These are phyloP conservation scores for Rhodosporidiobolus sp. DNA, from an alignment of 768 basidiomycete genomes.

Conservation along the genomic window DNA sequence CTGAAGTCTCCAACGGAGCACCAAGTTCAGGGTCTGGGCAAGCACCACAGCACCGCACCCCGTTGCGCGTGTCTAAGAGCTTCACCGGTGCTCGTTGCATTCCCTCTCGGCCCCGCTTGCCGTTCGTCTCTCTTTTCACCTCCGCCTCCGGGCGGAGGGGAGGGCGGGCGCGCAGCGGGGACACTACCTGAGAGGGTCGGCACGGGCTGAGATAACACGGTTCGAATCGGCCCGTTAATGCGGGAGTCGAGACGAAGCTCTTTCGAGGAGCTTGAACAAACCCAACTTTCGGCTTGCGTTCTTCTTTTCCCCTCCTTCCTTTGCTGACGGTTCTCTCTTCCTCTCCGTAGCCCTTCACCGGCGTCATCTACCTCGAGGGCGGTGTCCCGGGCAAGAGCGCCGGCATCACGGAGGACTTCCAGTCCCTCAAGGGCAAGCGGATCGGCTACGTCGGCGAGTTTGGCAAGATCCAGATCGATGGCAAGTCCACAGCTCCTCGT, in stretches of 20 bases:
- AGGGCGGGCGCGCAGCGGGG: background rate
- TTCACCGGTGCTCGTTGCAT: background rate
- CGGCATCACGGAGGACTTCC: conserved; percentile 38
- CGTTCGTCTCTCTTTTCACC: background rate
- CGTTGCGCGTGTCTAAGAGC: too few relatives aligned
- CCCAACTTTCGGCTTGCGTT: background rate
- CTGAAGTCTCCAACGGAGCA: conserved; percentile 8
- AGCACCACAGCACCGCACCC: too few relatives aligned
- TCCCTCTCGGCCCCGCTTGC: background rate
- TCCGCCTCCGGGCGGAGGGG: background rate
- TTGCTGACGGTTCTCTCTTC: background rate
- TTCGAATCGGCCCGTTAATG: conserved; percentile 7
- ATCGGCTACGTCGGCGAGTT: conserved; percentile 44
- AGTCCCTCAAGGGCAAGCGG: conserved; percentile 39
- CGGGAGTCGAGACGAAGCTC: background rate
- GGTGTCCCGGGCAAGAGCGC: conserved; percentile 35
- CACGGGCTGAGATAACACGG: conserved; percentile 17
- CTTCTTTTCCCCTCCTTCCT: background rate
- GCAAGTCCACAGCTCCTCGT: too few relatives aligned
- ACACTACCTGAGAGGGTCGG: background rate
- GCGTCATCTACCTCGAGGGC: conserved; percentile 43
- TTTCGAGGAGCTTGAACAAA: background rate
- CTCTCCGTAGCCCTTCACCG: conserved; percentile 40
- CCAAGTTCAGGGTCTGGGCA: background rate
- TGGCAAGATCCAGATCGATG: conserved; percentile 27